Evolutionary conservation across 1,284 basidiomycete species (phyloP).

Genomic region (Apiotrichum brassicae): DNA sequence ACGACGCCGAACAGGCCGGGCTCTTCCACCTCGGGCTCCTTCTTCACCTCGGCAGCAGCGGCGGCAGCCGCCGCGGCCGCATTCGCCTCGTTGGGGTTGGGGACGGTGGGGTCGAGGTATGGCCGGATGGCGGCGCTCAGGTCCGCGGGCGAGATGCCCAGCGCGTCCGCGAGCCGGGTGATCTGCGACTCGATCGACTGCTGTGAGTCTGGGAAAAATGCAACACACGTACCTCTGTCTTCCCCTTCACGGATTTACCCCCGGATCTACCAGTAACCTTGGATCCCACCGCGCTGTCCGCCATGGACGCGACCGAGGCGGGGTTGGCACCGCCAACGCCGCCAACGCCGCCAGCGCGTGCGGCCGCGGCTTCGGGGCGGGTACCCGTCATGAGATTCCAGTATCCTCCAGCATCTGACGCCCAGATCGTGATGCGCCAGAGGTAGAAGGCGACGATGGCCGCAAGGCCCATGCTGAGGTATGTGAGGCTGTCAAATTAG

Average conservation of each 20-base stretch:
- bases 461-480: constrained; percentile 36
- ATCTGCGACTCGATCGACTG: constrained; percentile 42
- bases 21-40: constrained; percentile 13
- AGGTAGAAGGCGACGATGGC: constrained; percentile 40
- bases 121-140: constrained; percentile 42
- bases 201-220: no score
- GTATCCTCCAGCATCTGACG: constrained; percentile 42
- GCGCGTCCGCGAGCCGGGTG: constrained; percentile 35
- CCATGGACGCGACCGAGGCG: constrained; percentile 11
- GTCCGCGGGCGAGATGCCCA: constrained; percentile 45
- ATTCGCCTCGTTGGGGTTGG: constrained; percentile 31
- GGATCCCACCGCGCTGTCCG: constrained; percentile 5
- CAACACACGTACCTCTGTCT: no score
- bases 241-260: no score
- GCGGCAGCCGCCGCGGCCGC: constrained; percentile 9
- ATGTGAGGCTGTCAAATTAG: constrained; percentile 29
- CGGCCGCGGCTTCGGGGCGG: constrained; percentile 18
- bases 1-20: constrained; percentile 35
- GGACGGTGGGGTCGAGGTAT: constrained; percentile 42
- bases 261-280: no score
- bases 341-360: no score
- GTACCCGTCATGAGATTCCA: constrained; percentile 43
- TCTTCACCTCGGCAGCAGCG: constrained; percentile 10
- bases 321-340: no score
- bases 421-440: constrained; percentile 45